phyloP scores from a whole-genome alignment of 768 basidiomycete genomes.

The Tulasnella sp. region DNA sequence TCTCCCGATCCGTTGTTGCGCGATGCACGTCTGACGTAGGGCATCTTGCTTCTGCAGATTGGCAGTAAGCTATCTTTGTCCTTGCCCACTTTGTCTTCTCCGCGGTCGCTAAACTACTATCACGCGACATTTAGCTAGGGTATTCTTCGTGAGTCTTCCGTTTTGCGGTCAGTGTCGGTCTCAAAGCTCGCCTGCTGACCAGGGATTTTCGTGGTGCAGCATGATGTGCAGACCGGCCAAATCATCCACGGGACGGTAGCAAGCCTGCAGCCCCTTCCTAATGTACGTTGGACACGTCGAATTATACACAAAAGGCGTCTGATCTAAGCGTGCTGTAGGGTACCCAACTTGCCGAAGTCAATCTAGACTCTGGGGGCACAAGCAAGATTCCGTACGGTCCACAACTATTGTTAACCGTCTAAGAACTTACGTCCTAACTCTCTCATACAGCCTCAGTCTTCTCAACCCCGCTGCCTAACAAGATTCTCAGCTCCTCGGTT shows the following conservation, averaged over 20 bases:
- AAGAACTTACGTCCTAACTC: conserved; percentile 5
- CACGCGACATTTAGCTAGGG: conserved; percentile 15
- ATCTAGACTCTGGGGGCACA: conserved; percentile 1
- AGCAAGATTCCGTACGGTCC: conserved; percentile 15
- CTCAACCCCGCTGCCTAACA: conserved; percentile 15
- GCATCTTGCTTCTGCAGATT: background rate
- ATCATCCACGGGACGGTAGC: conserved; percentile 19
- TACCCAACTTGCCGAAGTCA: conserved; percentile 1
- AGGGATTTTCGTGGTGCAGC: background rate
- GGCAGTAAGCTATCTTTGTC: conserved; percentile 5
- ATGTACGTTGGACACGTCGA: background rate
- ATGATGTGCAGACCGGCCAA: conserved; percentile 23
- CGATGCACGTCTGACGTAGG: conserved; percentile 20
- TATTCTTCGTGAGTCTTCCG: conserved; percentile 26
- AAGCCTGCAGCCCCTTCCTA: background rate
- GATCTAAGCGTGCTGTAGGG: background rate
- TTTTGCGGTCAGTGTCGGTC: background rate
- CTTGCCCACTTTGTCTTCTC: background rate
- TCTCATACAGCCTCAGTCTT: conserved; percentile 14
- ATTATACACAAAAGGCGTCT: background rate
- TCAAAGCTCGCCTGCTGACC: background rate
- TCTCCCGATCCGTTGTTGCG: conserved; percentile 6
- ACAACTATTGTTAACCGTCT: background rate
- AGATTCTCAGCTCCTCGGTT: background rate
- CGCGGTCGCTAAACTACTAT: background rate